Base-by-base conservation (phyloP, 495 filamentous ascomycete species). In the Penicillium longicatenatum region DNA sequence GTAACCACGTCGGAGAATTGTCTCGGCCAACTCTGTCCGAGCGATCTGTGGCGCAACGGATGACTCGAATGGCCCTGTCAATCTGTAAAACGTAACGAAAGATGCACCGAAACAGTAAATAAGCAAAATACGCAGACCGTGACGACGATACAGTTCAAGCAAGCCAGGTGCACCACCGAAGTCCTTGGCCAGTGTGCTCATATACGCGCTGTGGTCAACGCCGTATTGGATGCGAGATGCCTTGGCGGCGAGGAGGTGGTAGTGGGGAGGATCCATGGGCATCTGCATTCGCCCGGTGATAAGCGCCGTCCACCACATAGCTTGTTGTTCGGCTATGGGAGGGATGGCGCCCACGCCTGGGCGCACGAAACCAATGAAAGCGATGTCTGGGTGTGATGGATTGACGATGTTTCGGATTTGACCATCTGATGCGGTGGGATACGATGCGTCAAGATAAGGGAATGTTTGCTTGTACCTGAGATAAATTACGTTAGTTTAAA, bases 351-450 rank as follows among this genome's bases (percentile, higher is more conserved):
- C 60, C 33, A 63, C 57, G 9, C 60, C 57, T 11, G 60, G 60
- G 3, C 60, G 52, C 17, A 63, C 60, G 24, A 63, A 63, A n/a
- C 60, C 60, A 26, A 63, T 59, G 42, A 59, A 63, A n/a, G 56
- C 52, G 44, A 63, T 55, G 41, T 61, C 59, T 30, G 33, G 54
- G 20, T 54, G 48, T 26, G 60, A 56, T 19, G 56, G 52, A 9
- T 59, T 24, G 43, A 55, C 39, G 20, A 63, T 59, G 55, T 59
- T 59, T 48, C 60, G 56, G 16, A 59, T 59, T 29, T 56, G 20
- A n/a, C 56, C 60, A n/a, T 63, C 56, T 4, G 57, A 47, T 51
- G 60, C 52, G 1, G 60, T 63, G 21, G 56, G 57, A 45, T 63
- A 63, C 33, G 57, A 51, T 4, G 48, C 19, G 33, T 59, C 56